Evolutionary conservation across 2,329 filamentous ascomycete species (phyloP).

Genomic region (Aspergillus cejpii): DNA sequence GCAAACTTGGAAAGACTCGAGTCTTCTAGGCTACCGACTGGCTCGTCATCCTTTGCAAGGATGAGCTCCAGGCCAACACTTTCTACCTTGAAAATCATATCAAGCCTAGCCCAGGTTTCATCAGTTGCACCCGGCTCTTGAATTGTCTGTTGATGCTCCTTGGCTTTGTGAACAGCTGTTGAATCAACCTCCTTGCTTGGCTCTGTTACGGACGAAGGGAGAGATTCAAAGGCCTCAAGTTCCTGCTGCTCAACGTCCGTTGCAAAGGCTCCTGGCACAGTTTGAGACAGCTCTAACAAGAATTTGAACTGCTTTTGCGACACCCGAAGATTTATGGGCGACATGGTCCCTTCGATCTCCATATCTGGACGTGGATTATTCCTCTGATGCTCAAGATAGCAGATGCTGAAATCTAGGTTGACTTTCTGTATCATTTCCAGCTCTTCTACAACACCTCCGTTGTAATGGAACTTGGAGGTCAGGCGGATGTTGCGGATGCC

Average conservation of each 20-base stretch:
- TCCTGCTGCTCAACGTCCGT: constrained; percentile 65
- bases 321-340: constrained; percentile 80
- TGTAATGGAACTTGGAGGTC: constrained; percentile 82
- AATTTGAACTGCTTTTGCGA: constrained; percentile 90
- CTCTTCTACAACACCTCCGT: constrained; percentile 66
- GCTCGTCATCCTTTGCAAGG: constrained; percentile 64
- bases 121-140: constrained; percentile 65
- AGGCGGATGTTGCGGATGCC: constrained; percentile 88
- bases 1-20: constrained; percentile 91
- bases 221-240: constrained; percentile 66
- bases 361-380: constrained; percentile 77
- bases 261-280: constrained; percentile 80
- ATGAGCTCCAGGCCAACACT: constrained; percentile 85
- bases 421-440: constrained; percentile 96
- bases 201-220: constrained; percentile 53
- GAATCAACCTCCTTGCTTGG: constrained; percentile 45
- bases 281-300: constrained; percentile 75
- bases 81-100: constrained; percentile 81
- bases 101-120: constrained; percentile 84
- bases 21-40: constrained; percentile 68
- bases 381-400: constrained; percentile 76
- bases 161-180: constrained; percentile 47
- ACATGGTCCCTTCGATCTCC: constrained; percentile 87
- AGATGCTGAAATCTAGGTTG: constrained; percentile 86
- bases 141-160: constrained; percentile 47